A percentile compares a stretch with the other conserved stretches of the same genome.
Evolutionary conservation across 2,329 filamentous ascomycete species (phyloP).

Genomic region (Diaporthe longicolla): DNA sequence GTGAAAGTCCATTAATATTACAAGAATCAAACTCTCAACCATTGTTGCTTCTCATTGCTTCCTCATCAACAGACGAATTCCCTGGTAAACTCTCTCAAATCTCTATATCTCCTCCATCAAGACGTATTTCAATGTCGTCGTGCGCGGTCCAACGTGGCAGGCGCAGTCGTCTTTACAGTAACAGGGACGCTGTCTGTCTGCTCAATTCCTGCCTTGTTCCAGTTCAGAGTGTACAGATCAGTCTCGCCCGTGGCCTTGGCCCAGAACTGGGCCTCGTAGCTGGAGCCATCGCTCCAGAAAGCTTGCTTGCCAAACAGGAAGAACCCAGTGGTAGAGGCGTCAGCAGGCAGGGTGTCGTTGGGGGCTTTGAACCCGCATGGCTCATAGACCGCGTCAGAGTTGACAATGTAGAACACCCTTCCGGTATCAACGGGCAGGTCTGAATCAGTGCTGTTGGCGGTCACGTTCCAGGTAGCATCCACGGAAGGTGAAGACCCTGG

Average conservation of each 20-base stretch:
- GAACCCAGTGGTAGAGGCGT: constrained; percentile 33
- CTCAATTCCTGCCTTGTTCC: constrained; percentile 34
- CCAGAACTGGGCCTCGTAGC: constrained; percentile 40
- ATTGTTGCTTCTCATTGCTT: not conserved
- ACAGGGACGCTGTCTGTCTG: constrained; percentile 38
- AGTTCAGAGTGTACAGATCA: constrained; percentile 32
- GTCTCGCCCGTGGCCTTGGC: constrained; percentile 30
- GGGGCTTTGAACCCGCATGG: constrained; percentile 28
- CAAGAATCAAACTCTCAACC: constrained; percentile 3
- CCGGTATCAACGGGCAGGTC: not conserved
- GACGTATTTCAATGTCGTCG: not conserved
- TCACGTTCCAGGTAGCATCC: constrained; percentile 30
- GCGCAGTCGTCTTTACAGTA: constrained; percentile 34
- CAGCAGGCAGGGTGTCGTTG: constrained; percentile 24
- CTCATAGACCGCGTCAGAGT: constrained; percentile 5
- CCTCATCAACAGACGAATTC: not conserved
- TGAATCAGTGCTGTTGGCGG: constrained; percentile 5
- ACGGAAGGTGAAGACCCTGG: constrained; percentile 29
- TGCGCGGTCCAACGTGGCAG: not conserved
- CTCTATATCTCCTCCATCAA: not conserved
- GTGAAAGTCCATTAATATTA: constrained; percentile 30
- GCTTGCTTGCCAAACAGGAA: constrained; percentile 33
- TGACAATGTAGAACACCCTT: constrained; percentile 36
- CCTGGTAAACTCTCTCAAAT: not conserved
- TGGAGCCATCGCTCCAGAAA: constrained; percentile 28